Evolutionary conservation across 305 asterid genomes (phyloP), one percentile per base, ranked within the genome.

Genomic region (Caryopteris hybrid): DNA sequence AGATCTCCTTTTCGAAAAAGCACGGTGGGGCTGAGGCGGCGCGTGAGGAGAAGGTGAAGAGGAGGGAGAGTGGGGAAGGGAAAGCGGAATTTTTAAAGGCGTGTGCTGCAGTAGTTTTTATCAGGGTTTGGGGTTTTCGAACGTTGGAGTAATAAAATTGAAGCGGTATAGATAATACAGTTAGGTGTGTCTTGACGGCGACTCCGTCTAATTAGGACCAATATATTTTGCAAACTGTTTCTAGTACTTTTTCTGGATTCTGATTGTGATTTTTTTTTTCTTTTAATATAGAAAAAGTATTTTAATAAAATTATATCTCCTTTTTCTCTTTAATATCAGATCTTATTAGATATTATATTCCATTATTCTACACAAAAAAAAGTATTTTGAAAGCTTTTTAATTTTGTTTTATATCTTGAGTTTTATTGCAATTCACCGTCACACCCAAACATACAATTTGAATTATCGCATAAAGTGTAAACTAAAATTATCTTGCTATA

Each of bases 11-110:
- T n/a, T n/a, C n/a, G n/a, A 59, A 41, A 16, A 50, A 38, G 11
- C 5, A 6, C 3, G 79, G 80, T 4, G 81, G 79, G 68, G 70
- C 48, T 48, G 71, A 47, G 79, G 81, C 52, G 81, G 88, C 90
- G 86, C 90, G 88, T 80, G 80, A 16, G 11, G 8, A 23, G 47
- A 21, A 27, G 5, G 43, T 7, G 31, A 13, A 31, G 54, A 41
- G 51, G 51, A 45, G 50, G 22, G 78, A 57, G 79, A 70, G 69
- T 65, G 64, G 61, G 85, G 74, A 34, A 63, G 68, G n/a, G 45
- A 41, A 59, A 39, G 59, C 31, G 51, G 58, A 74, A 61, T 70
- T 69, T 74, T 39, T 43, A 63, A 61, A 54, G 77, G 75, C 69
- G 74, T 53, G 70, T 58, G 48, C 60, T 17, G 34, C 41, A 41